Evolutionary conservation across 2,329 filamentous ascomycete genomes (phyloP).

Genomic region (Xylaria arbuscula): DNA sequence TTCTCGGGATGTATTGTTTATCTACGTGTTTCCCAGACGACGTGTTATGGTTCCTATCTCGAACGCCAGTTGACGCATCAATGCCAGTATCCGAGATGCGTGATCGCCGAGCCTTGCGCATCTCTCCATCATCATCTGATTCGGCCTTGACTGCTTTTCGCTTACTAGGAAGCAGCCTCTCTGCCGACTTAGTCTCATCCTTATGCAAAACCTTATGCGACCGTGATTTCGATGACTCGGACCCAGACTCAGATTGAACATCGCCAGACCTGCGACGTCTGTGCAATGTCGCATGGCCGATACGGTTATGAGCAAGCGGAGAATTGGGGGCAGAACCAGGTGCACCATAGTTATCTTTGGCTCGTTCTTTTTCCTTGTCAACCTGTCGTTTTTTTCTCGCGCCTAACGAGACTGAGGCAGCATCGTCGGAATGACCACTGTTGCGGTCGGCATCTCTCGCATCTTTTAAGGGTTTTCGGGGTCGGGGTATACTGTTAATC

Average conservation of each 20-base stretch:
- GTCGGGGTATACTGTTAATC: conserved; percentile 51
- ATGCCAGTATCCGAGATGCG: conserved; percentile 60
- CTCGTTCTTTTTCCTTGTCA: conserved; percentile 58
- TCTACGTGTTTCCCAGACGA: conserved; percentile 50
- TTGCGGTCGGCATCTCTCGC: conserved; percentile 45
- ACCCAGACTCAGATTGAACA: conserved; percentile 64
- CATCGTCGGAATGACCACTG: conserved; percentile 50
- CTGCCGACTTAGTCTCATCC: conserved; percentile 61
- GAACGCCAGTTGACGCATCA: conserved; percentile 49
- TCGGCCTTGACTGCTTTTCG: conserved; percentile 65
- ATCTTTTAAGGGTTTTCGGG: conserved; percentile 54
- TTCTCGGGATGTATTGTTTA: conserved; percentile 48
- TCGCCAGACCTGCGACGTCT: conserved; percentile 56
- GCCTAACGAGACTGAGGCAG: conserved; percentile 50
- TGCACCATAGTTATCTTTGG: conserved; percentile 66
- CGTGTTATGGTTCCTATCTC: conserved; percentile 51
- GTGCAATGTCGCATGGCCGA: conserved; percentile 46
- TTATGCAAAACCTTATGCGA: conserved; percentile 59
- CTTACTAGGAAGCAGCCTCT: conserved; percentile 62
- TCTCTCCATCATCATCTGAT: conserved; percentile 68
- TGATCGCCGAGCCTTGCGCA: conserved; percentile 65
- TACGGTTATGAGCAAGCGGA: conserved; percentile 57
- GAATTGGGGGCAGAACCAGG: conserved; percentile 70
- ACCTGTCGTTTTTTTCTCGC: conserved; percentile 64
- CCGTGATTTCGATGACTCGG: conserved; percentile 61